These are phyloP conservation scores for Triangularia verruculosa DNA, from an alignment of 2,329 filamentous ascomycete species.

Conservation along the genomic window DNA sequence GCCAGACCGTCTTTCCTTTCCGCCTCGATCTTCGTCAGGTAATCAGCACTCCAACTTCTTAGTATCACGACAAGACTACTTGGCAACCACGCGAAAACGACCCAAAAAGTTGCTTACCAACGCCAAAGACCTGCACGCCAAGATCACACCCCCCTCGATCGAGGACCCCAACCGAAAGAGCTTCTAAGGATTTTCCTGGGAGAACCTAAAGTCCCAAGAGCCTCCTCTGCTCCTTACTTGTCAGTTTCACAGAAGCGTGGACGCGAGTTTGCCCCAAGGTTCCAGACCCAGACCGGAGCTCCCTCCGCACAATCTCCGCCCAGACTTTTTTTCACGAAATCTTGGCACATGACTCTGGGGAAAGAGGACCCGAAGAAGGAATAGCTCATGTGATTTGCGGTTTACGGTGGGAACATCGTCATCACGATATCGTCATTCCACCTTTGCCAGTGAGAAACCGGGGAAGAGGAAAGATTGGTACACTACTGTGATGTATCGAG, in stretches of 20 bases:
- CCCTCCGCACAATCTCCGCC: background rate
- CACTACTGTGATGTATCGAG: background rate
- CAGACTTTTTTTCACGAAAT: background rate
- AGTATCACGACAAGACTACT: background rate
- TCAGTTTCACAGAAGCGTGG: background rate
- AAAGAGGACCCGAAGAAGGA: background rate
- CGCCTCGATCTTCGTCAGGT: too few species aligned
- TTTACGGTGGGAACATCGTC: background rate
- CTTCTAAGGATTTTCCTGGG: background rate
- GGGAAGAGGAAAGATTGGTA: background rate
- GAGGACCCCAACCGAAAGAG: background rate
- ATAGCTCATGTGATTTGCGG: background rate
- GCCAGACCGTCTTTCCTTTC: background rate
- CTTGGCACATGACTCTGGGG: background rate
- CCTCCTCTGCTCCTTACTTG: background rate
- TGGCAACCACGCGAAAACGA: background rate
- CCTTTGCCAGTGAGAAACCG: background rate
- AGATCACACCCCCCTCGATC: background rate
- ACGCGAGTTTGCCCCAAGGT: background rate
- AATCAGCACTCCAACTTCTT: background rate
- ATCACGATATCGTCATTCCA: background rate
- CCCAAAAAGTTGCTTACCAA: conserved; percentile 1
- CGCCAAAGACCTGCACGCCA: conserved; percentile 1
- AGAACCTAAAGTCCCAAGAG: background rate
- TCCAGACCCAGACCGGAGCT: background rate